Base-by-base conservation (phyloP, 2,329 filamentous ascomycete species). In the Beauveria sp. region DNA sequence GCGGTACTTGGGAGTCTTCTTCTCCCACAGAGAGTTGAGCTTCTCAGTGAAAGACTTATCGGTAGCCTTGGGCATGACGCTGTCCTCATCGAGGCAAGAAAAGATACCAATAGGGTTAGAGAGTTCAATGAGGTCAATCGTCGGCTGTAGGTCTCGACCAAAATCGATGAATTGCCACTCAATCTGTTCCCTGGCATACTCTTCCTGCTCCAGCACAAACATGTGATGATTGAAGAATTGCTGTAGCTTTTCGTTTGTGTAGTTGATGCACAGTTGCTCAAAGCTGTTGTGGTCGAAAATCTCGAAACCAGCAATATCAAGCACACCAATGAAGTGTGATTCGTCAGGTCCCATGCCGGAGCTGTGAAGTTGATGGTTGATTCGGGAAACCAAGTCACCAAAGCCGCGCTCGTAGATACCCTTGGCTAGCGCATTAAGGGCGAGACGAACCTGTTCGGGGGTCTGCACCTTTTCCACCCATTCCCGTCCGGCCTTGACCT, bases 151-250 rank as follows among this genome's bases (percentile, higher is more conserved):
- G 70, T 99, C 95, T 64, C 93, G 92, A 20, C 95, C 95, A 71
- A 99, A 99, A 74, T 99, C 95, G 71, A 99, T 99, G 72, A 99
- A 99, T 71, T 98, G 92, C 95, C 95, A 99, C 75, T 99, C 95
- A 67, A 99, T 99, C 74, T 97, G 91, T 72, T 99, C 95, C 53
- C 93, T 82, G 9, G 95, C 93, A 73, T 99, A 99, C 73, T 99
- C 95, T 73, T 99, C 95, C 70, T 99, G 95, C 72, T 99, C 95
- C 8, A 99, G 81, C 10, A 99, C 95, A 71, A 99, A 99, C 95
- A 99, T 99, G 78, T 99, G 96, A 72, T 99, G 95, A 70, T 99
- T 99, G 83, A 99, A 99, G 74, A 99, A 99, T 68, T 99, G 95
- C 71, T 99, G 95, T 7, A 99, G 85, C 74, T 97, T 99, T 74